Base-by-base conservation (phyloP, 2,329 filamentous ascomycete genomes). In the Aspergillus fijiensis region DNA sequence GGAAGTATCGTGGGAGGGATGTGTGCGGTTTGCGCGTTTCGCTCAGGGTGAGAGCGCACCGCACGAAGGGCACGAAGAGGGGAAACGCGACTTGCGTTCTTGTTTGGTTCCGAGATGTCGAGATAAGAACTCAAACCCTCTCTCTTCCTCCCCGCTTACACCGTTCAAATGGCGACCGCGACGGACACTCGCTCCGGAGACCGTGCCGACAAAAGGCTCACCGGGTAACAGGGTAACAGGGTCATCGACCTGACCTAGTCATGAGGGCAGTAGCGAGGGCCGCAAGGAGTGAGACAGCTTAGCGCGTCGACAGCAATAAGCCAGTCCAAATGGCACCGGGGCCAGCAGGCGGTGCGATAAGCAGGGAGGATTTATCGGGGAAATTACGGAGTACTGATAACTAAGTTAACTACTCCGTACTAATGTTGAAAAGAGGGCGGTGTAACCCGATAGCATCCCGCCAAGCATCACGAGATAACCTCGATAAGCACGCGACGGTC, bases 401-500 rank as follows among this genome's bases (percentile, higher is more conserved):
- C 27, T 27, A 9, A 27, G 4, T 27, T 1, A 27, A 27, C 27
- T 9, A 9, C 5, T 27, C 14, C 23, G 19, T 23, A 23, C 23
- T 23, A 19, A 27, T 23, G 52, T 31, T 21, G 52, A 23, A 31
- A 14, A 23, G 23, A 19, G 39, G 47, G 53, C 53, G 53, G 53
- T 55, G 53, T 55, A 55, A 55, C 53, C 29, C 42, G 42, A 55
- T 29, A 19, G 23, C 42, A 55, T 56, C 59, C 57, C 56, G 60
- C 58, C 56, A 60, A 58, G 60, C 50, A 58, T 63, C 61, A 63
- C 62, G 58, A 60, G 51, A 57, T 60, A 39, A 23, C 47, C 25
- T 21, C 31, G 53, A 55, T 57, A 56, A 60, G 58, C 58, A 59
- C 57, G 45, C 47, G 57, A 55, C 57, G 7, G 23, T 23, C 23